phyloP scores from a whole-genome alignment of 805 yeast genomes.

The Huiozyma naganishii region DNA sequence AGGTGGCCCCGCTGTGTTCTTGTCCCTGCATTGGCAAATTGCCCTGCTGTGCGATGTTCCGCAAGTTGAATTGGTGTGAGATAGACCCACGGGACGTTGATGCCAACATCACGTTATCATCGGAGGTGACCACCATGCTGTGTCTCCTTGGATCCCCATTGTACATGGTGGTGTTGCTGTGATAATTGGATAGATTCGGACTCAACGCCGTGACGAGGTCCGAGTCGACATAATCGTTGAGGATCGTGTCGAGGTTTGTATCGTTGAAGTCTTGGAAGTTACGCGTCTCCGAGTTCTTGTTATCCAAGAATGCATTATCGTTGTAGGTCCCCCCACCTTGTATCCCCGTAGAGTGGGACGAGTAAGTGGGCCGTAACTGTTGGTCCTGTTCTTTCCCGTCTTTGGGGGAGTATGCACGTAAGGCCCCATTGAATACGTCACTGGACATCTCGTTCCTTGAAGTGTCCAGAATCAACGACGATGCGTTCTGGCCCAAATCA shows the following conservation, averaged over 20 bases:
- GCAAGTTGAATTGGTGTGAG: constrained; percentile 20
- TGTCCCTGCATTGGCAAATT: background rate
- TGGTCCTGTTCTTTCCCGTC: too few relatives aligned
- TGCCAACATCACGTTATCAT: constrained; percentile 1
- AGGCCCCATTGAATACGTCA: background rate
- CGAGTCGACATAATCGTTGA: constrained; percentile 3
- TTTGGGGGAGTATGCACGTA: too few relatives aligned
- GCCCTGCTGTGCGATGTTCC: constrained; percentile 8
- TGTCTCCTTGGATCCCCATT: constrained; percentile 8
- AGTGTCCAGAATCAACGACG: background rate
- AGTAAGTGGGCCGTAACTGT: background rate
- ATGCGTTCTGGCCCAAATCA: background rate
- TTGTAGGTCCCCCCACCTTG: background rate
- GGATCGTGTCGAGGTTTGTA: constrained; percentile 4
- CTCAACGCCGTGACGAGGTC: background rate
- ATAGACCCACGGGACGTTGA: constrained; percentile 20
- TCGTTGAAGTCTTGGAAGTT: background rate
- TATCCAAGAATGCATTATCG: background rate
- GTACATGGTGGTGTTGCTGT: background rate
- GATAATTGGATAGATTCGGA: background rate
- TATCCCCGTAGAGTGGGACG: background rate
- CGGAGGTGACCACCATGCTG: constrained; percentile 12
- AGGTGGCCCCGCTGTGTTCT: background rate
- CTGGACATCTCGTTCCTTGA: background rate
- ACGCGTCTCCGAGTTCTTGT: background rate